Evolutionary conservation across 2,329 filamentous ascomycete genomes (phyloP).

Genomic region (Claviceps purpurea): DNA sequence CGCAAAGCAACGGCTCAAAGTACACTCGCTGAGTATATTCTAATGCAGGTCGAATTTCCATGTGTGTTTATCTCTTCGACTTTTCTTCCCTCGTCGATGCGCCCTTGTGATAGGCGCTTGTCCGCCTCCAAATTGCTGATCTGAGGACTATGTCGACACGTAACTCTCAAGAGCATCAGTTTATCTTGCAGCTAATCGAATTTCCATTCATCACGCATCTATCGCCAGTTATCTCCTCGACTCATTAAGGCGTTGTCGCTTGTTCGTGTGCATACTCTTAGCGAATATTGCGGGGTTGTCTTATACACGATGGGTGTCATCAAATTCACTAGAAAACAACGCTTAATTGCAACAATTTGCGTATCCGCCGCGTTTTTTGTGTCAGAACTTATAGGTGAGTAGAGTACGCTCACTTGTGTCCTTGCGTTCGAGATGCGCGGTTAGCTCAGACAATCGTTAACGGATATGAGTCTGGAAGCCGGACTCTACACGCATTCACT

Average conservation of each 20-base stretch:
- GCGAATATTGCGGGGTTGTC: neutral
- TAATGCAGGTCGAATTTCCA: no score
- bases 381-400: slow-evolving; percentile 33
- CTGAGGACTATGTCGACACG: neutral
- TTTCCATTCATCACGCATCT: neutral
- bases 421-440: neutral
- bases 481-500: slow-evolving; percentile 60
- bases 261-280: neutral
- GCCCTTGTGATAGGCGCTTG: neutral
- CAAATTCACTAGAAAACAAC: slow-evolving; percentile 25
- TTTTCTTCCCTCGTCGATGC: neutral
- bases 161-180: neutral
- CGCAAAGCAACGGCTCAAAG: neutral
- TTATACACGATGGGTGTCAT: slow-evolving; percentile 9
- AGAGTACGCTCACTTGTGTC: neutral
- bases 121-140: neutral
- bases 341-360: slow-evolving; percentile 31
- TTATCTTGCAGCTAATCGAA: neutral
- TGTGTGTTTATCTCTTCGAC: neutral
- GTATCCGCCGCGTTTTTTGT: slow-evolving; percentile 39
- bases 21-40: neutral
- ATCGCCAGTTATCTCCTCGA: neutral
- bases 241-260: neutral
- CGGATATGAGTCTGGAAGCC: slow-evolving; percentile 23
- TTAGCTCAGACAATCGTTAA: neutral